phyloP scores from a whole-genome alignment of 2,329 filamentous ascomycete species.

The Fusarium albosuccineum region DNA sequence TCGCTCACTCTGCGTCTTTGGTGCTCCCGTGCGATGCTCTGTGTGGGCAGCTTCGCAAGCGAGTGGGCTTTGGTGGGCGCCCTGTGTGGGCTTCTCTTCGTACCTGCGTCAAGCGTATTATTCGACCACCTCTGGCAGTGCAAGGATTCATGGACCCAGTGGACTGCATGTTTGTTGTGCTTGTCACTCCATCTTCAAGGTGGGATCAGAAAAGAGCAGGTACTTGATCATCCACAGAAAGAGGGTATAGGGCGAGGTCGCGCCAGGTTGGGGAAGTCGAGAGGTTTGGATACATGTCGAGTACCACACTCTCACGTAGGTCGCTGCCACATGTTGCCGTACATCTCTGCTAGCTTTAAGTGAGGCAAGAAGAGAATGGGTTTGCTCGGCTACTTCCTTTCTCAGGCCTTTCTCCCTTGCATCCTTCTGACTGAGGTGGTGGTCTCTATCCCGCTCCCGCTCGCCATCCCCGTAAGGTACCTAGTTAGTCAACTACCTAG shows the following conservation, averaged over 20 bases:
- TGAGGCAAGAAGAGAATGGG: too few species aligned
- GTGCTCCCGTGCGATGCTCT: constrained; percentile 14
- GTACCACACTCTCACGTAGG: too few species aligned
- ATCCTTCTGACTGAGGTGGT: constrained; percentile 23
- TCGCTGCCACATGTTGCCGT: too few species aligned
- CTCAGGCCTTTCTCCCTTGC: constrained; percentile 29
- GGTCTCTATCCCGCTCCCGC: constrained; percentile 10
- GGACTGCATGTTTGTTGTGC: constrained; percentile 21
- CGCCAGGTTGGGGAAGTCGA: constrained; percentile 2
- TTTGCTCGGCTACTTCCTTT: too few species aligned
- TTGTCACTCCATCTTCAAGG: constrained; percentile 6
- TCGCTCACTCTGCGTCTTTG: constrained; percentile 16
- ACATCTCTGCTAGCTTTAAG: too few species aligned
- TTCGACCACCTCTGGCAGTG: constrained; percentile 9
- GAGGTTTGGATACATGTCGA: constrained; percentile 10
- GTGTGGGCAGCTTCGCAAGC: neutral
- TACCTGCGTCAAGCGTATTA: constrained; percentile 35
- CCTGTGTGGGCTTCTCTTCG: constrained; percentile 22
- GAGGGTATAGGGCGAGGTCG: constrained; percentile 3
- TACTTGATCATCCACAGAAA: neutral
- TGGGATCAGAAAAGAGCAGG: constrained; percentile 1
- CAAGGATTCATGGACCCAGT: constrained; percentile 14
- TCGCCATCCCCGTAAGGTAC: constrained; percentile 21
- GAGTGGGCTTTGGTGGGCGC: constrained; percentile 11
- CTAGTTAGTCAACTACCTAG: constrained; percentile 4